Evolutionary conservation across 495 filamentous ascomycete genomes (phyloP), one percentile per base, ranked within the genome.

Genomic region (Neurospora discreta): DNA sequence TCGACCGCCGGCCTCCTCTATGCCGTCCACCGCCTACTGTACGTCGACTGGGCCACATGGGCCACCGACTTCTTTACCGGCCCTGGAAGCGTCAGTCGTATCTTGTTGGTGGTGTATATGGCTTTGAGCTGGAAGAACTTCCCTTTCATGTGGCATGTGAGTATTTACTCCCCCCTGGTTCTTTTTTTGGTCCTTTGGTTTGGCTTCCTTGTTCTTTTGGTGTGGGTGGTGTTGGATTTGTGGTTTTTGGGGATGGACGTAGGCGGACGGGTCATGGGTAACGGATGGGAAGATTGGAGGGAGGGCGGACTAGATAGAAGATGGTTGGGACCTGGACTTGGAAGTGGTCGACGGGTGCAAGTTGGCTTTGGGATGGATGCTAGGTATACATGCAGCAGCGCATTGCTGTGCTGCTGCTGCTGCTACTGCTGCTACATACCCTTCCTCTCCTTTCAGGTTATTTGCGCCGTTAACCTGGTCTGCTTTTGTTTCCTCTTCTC

Each of bases 111-210:
- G 5, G 20, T 87, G 6, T 81, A 91, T 20, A 80, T 88, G 6
- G 75, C 90, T 1, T 73, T 84, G 13, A 92, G 93, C 76, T 81
- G 89, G 83, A 94, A 94, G 84, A 90, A 84, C 73, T 68, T 92
- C n/a, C 92, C 92, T 0, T 80, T 90, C n/a, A 85, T 87, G 15
- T 94, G 92, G 92, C 91, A 92, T 77, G 90, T 92, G 83, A 43
- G 88, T 81, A 7, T 2, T 40, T 26, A 33, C 10, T 16, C 15
- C 16, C 16, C n/a, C 15, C 30, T 44, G 15, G 40, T 7, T 5
- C 10, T 1, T 1, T 26, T 8, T 0, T 8, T 9, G 8, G 3
- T 39, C 8, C 8, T 39, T 23, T 23, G 3, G 20, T 13, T 3
- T 26, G 44, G 38, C 38, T 39, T 39, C 38, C 9, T 39, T 39